These are phyloP conservation scores for Penicillium chermesinum DNA, from an alignment of 495 filamentous ascomycete genomes.

Conservation along the genomic window DNA sequence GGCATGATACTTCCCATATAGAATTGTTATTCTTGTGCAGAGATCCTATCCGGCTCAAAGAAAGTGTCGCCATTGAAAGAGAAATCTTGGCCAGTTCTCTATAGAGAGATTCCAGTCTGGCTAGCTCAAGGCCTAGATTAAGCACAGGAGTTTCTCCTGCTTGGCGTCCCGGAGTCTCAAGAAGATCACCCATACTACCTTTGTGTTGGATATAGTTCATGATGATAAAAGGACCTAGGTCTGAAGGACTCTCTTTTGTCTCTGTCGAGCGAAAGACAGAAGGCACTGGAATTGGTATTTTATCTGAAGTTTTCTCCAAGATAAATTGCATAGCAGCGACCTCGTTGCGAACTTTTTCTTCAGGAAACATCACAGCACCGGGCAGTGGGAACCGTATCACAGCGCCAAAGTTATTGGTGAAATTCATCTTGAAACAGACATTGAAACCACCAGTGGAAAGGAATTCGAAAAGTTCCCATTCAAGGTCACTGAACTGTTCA, in stretches of 20 bases:
- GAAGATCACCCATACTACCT: constrained; percentile 22
- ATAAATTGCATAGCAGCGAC: constrained; percentile 39
- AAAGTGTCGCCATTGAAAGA: constrained; percentile 28
- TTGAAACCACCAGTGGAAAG: constrained; percentile 13
- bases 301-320: constrained; percentile 25
- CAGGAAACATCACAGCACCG: constrained; percentile 22
- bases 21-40: constrained; percentile 21
- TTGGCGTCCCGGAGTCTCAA: constrained; percentile 20
- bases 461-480: neutral
- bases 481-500: constrained; percentile 5
- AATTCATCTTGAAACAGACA: constrained; percentile 15
- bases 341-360: constrained; percentile 38
- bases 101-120: too few species aligned
- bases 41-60: constrained; percentile 34
- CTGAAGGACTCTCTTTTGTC: constrained; percentile 16
- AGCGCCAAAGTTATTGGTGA: constrained; percentile 12
- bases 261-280: constrained; percentile 30
- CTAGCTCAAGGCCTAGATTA: constrained; percentile 23
- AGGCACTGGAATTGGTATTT: constrained; percentile 26
- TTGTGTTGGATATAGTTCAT: constrained; percentile 40
- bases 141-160: constrained; percentile 18
- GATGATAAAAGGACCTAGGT: constrained; percentile 23
- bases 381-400: constrained; percentile 16
- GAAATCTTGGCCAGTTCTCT: constrained; percentile 28
- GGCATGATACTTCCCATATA: constrained; percentile 13